Percentiles rank a stretch among this genome's conserved stretches.
Evolutionary conservation across 176 grass and related monocot genomes (phyloP).

Genomic region (Coix lacrymajobi): DNA sequence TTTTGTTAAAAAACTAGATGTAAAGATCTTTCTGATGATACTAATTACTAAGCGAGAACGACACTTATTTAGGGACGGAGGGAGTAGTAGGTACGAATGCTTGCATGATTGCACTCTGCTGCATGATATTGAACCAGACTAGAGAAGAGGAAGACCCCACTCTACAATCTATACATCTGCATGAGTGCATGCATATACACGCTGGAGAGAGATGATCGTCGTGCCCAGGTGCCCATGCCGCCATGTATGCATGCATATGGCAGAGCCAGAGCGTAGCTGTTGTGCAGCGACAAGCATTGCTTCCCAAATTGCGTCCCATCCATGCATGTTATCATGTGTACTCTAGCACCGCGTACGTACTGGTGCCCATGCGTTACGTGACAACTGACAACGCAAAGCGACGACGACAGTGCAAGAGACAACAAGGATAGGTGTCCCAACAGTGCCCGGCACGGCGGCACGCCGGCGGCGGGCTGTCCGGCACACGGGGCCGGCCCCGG

Average conservation of each 20-base stretch:
- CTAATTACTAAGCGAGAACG: no score
- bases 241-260: background rate
- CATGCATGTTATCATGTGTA: background rate
- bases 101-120: background rate
- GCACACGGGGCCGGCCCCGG: no score
- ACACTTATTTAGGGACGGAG: no score
- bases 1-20: no score
- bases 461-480: no score
- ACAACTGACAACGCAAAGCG: background rate
- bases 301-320: background rate
- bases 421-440: background rate
- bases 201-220: background rate
- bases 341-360: background rate
- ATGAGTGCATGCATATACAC: no score
- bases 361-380: background rate
- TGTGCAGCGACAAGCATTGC: background rate
- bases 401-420: constrained; percentile 9
- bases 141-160: background rate
- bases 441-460: background rate
- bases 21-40: no score
- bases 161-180: background rate
- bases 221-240: background rate
- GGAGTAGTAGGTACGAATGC: background rate
- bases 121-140: background rate
- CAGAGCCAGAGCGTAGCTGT: background rate